These are phyloP conservation scores for Pseudogymnoascus sp. DNA, from an alignment of 2,329 filamentous ascomycete genomes.

Conservation along the genomic window DNA sequence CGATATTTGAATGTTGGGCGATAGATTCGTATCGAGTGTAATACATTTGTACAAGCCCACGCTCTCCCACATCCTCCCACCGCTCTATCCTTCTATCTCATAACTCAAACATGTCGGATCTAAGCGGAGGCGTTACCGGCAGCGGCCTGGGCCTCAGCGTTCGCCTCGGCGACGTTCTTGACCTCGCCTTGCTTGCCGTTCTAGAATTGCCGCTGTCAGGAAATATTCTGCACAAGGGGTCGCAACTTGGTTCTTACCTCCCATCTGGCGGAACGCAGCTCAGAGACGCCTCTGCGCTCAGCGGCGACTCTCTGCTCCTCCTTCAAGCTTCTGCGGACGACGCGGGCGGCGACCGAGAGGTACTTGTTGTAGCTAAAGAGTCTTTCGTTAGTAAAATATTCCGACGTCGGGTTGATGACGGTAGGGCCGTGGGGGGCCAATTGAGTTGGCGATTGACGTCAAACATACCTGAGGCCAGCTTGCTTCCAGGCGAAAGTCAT, in stretches of 20 bases:
- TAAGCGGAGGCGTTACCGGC: constrained; percentile 19
- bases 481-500: constrained; percentile 99
- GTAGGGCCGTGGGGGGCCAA: constrained; percentile 18
- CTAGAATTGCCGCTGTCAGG: constrained; percentile 42
- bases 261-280: constrained; percentile 91
- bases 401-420: constrained; percentile 1
- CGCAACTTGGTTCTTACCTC: constrained; percentile 55
- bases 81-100: constrained; percentile 1
- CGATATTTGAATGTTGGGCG: constrained; percentile 8
- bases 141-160: constrained; percentile 30
- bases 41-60: constrained; percentile 26
- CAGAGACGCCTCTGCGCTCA: constrained; percentile 84
- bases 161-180: constrained; percentile 61
- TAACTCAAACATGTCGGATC: constrained; percentile 11
- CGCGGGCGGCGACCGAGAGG: constrained; percentile 88
- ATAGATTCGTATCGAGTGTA: constrained; percentile 13
- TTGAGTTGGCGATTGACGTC: constrained; percentile 9
- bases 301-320: constrained; percentile 82
- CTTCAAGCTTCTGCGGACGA: constrained; percentile 94
- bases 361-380: constrained; percentile 94
- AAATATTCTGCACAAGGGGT: constrained; percentile 11
- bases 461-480: constrained; percentile 64
- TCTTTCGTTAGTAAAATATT: constrained; percentile 29
- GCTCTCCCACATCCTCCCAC: constrained; percentile 10
- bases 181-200: constrained; percentile 91